Evolutionary conservation across 306 rosid species (phyloP).

Genomic region (Senna tora): DNA sequence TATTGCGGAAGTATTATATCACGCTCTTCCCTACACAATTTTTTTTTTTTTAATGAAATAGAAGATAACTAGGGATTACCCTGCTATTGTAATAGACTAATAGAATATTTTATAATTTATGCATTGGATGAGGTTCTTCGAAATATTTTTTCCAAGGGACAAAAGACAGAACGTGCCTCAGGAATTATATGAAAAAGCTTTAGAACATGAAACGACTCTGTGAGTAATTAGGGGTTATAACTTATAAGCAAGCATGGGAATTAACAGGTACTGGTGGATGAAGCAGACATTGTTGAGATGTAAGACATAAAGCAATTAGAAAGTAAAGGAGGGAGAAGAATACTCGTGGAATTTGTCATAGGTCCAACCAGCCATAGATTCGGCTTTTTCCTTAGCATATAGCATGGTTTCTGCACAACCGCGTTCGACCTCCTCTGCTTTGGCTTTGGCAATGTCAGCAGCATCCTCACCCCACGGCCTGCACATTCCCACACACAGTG

Average conservation of each 20-base stretch:
- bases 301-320: not conserved
- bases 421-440: constrained; percentile 24
- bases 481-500: constrained; percentile 39
- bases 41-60: not conserved
- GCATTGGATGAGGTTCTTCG: too few relatives aligned
- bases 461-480: constrained; percentile 35
- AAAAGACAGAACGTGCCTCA: too few relatives aligned
- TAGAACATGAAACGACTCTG: too few relatives aligned
- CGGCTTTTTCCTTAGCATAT: constrained; percentile 30
- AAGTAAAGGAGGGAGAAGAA: not conserved
- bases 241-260: too few relatives aligned
- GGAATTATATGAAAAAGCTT: too few relatives aligned
- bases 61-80: not conserved
- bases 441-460: constrained; percentile 25
- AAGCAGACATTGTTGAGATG: too few relatives aligned
- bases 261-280: too few relatives aligned
- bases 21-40: not conserved
- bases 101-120: too few relatives aligned
- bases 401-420: not conserved
- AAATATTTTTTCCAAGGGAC: too few relatives aligned
- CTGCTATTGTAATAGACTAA: constrained; percentile 4
- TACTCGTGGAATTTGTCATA: constrained; percentile 47
- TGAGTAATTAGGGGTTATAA: too few relatives aligned
- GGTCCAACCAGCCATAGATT: constrained; percentile 43
- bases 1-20: not conserved